Conservation (phyloP, 2,329 filamentous ascomycete species). For the Chaetomiaceae sp. region DNA sequence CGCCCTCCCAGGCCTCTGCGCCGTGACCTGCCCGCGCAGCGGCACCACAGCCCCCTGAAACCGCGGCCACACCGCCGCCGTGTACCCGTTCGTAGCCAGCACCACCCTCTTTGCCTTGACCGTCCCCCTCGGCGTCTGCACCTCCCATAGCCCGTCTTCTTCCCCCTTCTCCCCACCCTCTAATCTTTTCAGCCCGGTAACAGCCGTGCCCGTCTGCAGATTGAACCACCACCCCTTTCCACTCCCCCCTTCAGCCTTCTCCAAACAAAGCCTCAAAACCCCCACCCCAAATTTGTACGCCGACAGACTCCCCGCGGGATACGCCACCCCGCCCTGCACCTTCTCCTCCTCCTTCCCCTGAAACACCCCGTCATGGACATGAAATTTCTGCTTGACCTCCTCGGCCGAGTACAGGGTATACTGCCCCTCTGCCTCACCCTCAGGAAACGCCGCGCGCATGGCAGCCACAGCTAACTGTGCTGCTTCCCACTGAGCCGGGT, state of each 20-base stretch:
- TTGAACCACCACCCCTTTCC: conserved; percentile 35
- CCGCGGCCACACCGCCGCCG: conserved; percentile 39
- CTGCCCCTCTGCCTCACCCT: conserved; percentile 27
- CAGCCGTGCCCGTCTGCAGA: conserved; percentile 49
- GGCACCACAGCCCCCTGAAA: conserved; percentile 48
- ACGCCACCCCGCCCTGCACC: conserved; percentile 45
- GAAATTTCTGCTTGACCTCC: conserved; percentile 39
- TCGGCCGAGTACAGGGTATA: conserved; percentile 43
- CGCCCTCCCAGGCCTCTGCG: conserved; percentile 34
- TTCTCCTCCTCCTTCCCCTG: conserved; percentile 27
- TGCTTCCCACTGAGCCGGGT: conserved; percentile 38
- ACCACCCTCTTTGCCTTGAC: conserved; percentile 42
- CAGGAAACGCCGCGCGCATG: conserved; percentile 43
- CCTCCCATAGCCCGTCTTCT: conserved; percentile 30
- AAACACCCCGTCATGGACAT: conserved; percentile 23
- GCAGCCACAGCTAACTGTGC: conserved; percentile 38
- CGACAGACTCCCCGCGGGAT: conserved; percentile 41
- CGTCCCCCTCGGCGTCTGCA: conserved; percentile 41
- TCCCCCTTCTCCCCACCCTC: conserved; percentile 11
- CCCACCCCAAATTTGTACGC: conserved; percentile 38
- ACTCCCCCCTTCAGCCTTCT: conserved; percentile 23
- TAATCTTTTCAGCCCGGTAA: conserved; percentile 16
- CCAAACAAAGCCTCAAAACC: conserved; percentile 42
- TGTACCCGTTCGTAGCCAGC: conserved; percentile 52
- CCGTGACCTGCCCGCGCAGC: conserved; percentile 47